Percentiles rank a stretch among this genome's conserved stretches.
Evolutionary conservation across 2,329 filamentous ascomycete species (phyloP).

Genomic region (Apiospora saccharicola): DNA sequence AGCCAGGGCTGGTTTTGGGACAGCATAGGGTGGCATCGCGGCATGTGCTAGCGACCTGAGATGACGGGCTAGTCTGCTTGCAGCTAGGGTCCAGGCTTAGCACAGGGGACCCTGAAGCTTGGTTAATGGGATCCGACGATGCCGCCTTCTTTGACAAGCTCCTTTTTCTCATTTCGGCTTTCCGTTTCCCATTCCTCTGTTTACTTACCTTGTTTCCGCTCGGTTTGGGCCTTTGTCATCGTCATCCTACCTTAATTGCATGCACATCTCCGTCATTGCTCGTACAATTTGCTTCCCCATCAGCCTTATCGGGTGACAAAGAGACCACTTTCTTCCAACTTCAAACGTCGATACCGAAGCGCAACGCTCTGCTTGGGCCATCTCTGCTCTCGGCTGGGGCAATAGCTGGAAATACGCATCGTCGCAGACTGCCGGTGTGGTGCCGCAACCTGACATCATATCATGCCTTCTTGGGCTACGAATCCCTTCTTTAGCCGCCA

Average conservation of each 20-base stretch:
- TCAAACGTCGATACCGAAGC: background rate
- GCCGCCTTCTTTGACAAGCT: conserved; percentile 14
- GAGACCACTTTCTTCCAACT: conserved; percentile 6
- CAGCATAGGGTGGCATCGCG: background rate
- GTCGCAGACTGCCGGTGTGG: background rate
- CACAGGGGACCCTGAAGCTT: conserved; percentile 18
- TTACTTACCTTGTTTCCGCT: background rate
- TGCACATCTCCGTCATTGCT: background rate
- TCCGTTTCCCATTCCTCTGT: background rate
- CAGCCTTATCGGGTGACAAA: background rate
- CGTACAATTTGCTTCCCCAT: background rate
- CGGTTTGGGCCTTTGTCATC: background rate
- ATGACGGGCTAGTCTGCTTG: background rate
- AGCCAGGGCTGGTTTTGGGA: background rate
- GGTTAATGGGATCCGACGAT: conserved; percentile 21
- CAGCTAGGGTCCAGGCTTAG: background rate
- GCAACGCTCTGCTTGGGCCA: background rate
- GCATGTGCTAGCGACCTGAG: background rate
- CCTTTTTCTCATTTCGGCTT: conserved; percentile 7
- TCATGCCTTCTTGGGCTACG: conserved; percentile 39
- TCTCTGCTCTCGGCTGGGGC: background rate
- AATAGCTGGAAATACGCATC: background rate
- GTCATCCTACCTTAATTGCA: background rate
- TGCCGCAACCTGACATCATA: background rate
- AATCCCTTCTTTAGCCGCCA: conserved; percentile 35